Evolutionary conservation across 176 grass and related monocot species (phyloP).

Genomic region (Aegilops sharonensis): DNA sequence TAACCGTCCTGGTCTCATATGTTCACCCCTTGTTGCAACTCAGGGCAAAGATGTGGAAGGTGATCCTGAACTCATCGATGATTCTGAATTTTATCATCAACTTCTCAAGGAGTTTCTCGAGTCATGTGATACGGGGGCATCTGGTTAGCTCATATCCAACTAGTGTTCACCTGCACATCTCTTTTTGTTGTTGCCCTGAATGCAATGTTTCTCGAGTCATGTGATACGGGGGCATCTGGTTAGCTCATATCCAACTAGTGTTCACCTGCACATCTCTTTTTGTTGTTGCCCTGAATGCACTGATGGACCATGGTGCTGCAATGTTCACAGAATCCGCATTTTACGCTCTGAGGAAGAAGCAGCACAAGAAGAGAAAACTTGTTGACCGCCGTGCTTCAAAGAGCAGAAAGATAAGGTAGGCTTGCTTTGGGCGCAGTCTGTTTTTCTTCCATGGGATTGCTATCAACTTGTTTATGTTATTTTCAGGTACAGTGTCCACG

Average conservation of each 20-base stretch:
- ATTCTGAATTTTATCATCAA: conserved; percentile 93
- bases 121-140: conserved; percentile 57
- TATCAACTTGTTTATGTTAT: background rate
- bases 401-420: conserved; percentile 81
- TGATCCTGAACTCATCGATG: conserved; percentile 71
- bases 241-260: conserved; percentile 25
- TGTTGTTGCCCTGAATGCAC: background rate
- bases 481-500: conserved; percentile 75
- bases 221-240: conserved; percentile 58
- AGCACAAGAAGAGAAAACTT: conserved; percentile 69
- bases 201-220: conserved; percentile 61
- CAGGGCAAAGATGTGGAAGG: conserved; percentile 51
- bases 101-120: conserved; percentile 87
- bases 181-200: background rate
- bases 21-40: conserved; percentile 7
- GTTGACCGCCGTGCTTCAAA: conserved; percentile 83
- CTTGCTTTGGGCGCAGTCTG: background rate
- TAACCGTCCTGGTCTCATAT: conserved; percentile 6
- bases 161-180: background rate
- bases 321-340: conserved; percentile 52
- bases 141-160: conserved; percentile 50
- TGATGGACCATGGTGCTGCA: background rate
- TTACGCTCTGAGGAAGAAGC: conserved; percentile 73
- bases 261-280: background rate
- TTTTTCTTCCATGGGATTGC: background rate